Conservation (phyloP, 2,329 filamentous ascomycete species). For the Dactylellina sp. region DNA sequence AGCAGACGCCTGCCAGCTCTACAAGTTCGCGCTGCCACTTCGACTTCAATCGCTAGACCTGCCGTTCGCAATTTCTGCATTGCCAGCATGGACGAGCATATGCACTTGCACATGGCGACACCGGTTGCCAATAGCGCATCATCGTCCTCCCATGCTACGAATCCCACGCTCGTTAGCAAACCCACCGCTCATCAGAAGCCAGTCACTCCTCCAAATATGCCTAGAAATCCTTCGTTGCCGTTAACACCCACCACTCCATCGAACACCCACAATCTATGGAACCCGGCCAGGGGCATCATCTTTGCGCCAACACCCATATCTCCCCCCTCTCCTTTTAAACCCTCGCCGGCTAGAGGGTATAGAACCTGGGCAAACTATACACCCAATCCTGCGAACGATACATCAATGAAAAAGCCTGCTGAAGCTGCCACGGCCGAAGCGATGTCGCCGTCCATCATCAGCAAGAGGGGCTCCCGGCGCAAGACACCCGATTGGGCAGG, state of each 20-base stretch:
- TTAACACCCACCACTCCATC: constrained; percentile 29
- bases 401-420: neutral
- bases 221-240: constrained; percentile 1
- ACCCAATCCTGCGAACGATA: neutral
- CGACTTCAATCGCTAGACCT: constrained; percentile 24
- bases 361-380: neutral
- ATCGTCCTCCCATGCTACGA: too few species aligned
- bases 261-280: constrained; percentile 20
- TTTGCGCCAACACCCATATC: constrained; percentile 38
- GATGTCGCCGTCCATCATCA: constrained; percentile 2
- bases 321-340: constrained; percentile 13
- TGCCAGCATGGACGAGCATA: constrained; percentile 30
- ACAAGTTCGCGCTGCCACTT: constrained; percentile 35
- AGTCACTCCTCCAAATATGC: neutral
- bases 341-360: constrained; percentile 10
- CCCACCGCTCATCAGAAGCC: constrained; percentile 4
- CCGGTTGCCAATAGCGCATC: constrained; percentile 6
- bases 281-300: constrained; percentile 35
- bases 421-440: neutral
- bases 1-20: constrained; percentile 39
- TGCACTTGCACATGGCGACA: neutral
- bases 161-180: neutral
- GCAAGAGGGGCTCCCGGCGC: neutral
- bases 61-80: constrained; percentile 12
- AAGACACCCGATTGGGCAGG: constrained; percentile 19